phyloP scores from a whole-genome alignment of 129 eudicot species.

The Tagetes erecta region DNA sequence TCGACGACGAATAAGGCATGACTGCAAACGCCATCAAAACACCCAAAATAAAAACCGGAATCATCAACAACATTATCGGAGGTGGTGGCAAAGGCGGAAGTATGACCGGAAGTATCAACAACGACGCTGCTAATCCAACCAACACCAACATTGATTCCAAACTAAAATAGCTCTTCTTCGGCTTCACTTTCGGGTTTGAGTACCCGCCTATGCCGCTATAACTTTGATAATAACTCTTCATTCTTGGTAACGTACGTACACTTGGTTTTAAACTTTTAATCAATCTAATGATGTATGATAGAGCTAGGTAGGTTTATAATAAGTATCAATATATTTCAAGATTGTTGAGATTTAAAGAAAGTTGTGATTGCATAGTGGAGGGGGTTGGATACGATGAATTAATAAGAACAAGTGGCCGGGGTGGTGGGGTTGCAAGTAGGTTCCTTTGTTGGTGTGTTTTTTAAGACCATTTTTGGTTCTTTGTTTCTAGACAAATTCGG shows the following conservation, averaged over 20 bases:
- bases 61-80: slow-evolving; percentile 56
- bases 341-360: no score
- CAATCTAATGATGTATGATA: no score
- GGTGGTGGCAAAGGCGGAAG: slow-evolving; percentile 83
- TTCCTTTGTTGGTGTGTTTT: slow-evolving; percentile 35
- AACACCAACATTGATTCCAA: slow-evolving; percentile 55
- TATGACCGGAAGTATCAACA: slow-evolving; percentile 63
- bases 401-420: slow-evolving; percentile 25
- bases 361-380: not conserved
- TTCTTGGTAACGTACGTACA: no score
- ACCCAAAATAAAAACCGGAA: slow-evolving; percentile 55
- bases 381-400: slow-evolving; percentile 26
- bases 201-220: not conserved
- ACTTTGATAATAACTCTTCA: slow-evolving; percentile 13
- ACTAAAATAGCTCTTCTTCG: slow-evolving; percentile 42
- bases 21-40: slow-evolving; percentile 58
- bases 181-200: not conserved
- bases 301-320: no score
- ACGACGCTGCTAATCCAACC: slow-evolving; percentile 50
- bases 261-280: no score
- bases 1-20: slow-evolving; percentile 34
- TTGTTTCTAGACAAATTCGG: slow-evolving; percentile 27
- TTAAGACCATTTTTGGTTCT: slow-evolving; percentile 21
- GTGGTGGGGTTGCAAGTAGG: slow-evolving; percentile 33
- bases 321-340: no score